These are phyloP conservation scores for Eucalyptus erythrocorys DNA, from an alignment of 345 rosid species.

Conservation along the genomic window DNA sequence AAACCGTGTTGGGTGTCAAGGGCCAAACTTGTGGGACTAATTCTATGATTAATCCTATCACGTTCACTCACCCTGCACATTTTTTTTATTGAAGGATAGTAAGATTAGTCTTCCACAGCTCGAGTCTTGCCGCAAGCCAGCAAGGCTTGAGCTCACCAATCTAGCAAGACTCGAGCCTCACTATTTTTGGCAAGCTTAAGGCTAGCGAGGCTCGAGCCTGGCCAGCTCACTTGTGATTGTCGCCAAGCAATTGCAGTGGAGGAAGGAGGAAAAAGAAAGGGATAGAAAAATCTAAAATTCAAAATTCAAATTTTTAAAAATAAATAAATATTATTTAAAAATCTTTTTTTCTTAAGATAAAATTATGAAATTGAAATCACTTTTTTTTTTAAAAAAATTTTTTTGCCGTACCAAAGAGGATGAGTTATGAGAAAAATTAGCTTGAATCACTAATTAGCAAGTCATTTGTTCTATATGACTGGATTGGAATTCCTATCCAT, in stretches of 20 bases:
- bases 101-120: not conserved
- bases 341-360: fast-evolving
- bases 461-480: fast-evolving
- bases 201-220: fast-evolving
- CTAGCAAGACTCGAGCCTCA: fast-evolving
- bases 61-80: not conserved
- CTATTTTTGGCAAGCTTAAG: not conserved
- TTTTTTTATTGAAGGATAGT: not conserved
- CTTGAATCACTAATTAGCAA: not conserved
- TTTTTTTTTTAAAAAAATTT: no score
- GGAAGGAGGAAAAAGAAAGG: fast-evolving
- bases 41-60: fast-evolving
- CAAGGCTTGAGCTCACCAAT: fast-evolving
- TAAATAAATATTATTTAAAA: no score
- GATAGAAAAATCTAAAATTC: no score
- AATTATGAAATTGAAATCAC: not conserved
- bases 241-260: fast-evolving
- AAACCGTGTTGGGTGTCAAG: not conserved
- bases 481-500: not conserved
- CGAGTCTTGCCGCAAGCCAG: fast-evolving
- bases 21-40: not conserved
- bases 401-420: not conserved
- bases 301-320: no score
- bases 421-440: not conserved
- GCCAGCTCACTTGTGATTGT: not conserved